A percentile compares a stretch with the other conserved stretches of the same genome.
Evolutionary conservation across 768 basidiomycete genomes (phyloP).

Genomic region (Leccinellum luteum): DNA sequence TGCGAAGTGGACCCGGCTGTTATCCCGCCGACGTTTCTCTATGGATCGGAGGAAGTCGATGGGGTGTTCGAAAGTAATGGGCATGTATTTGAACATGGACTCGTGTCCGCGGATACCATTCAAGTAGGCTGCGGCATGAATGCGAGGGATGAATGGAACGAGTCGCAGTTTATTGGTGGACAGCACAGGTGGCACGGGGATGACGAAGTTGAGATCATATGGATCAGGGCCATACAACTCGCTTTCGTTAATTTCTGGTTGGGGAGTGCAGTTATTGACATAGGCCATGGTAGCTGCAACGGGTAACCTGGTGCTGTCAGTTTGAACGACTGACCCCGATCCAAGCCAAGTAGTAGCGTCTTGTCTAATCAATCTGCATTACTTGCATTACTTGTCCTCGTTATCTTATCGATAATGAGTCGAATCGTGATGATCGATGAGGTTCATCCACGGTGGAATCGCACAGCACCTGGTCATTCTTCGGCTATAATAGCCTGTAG

Average conservation of each 20-base stretch:
- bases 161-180: constrained; percentile 17
- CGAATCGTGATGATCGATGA: not conserved
- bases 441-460: not conserved
- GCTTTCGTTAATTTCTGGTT: constrained; percentile 9
- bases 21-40: constrained; percentile 11
- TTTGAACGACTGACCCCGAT: not conserved
- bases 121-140: constrained; percentile 17
- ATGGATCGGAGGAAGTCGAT: constrained; percentile 10
- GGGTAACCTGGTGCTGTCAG: not conserved
- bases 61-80: constrained; percentile 6
- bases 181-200: constrained; percentile 12
- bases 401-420: not conserved
- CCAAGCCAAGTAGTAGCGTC: not conserved
- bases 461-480: not conserved
- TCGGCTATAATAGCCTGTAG: not conserved
- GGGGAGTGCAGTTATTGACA: constrained; percentile 15
- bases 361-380: not conserved
- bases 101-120: constrained; percentile 21
- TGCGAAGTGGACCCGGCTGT: not conserved
- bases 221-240: constrained; percentile 27
- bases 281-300: constrained; percentile 13
- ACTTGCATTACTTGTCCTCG: not conserved
- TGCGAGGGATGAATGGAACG: constrained; percentile 20
- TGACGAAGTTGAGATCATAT: constrained; percentile 24
- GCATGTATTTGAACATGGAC: constrained; percentile 18